These are phyloP conservation scores for Ceratobasidium sp. DNA, from an alignment of 1,284 basidiomycete genomes.

Conservation along the genomic window DNA sequence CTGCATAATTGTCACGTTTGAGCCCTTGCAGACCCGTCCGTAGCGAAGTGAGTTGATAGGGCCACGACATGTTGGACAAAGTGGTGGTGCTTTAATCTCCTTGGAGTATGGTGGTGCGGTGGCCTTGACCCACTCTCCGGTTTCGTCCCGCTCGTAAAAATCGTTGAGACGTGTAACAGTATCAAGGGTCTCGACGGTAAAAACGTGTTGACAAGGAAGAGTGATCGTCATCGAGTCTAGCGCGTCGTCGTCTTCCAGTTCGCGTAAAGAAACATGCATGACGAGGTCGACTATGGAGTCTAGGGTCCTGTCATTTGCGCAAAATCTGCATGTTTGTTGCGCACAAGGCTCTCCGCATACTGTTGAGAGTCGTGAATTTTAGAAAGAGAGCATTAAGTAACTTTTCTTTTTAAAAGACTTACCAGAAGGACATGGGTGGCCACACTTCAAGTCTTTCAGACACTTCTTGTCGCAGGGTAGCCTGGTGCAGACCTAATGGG, in stretches of 20 bases:
- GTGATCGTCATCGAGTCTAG: conserved; percentile 58
- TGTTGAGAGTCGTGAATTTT: conserved; percentile 49
- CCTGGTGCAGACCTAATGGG: conserved; percentile 68
- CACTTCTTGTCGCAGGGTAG: conserved; percentile 74
- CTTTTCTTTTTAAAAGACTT: conserved; percentile 46
- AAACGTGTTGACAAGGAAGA: conserved; percentile 71
- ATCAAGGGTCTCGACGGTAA: conserved; percentile 69
- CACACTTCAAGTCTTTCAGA: conserved; percentile 61
- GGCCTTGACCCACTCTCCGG: conserved; percentile 56
- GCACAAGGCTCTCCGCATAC: conserved; percentile 71
- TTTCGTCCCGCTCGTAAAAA: conserved; percentile 44
- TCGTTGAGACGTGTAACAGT: not conserved
- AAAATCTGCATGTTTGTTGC: conserved; percentile 43
- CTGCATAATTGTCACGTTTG: conserved; percentile 60
- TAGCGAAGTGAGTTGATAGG: conserved; percentile 66
- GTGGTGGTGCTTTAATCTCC: conserved; percentile 49
- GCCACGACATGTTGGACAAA: conserved; percentile 66
- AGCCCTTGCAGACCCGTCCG: conserved; percentile 57
- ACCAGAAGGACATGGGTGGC: conserved; percentile 76
- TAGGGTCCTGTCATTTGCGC: conserved; percentile 59
- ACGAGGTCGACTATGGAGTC: conserved; percentile 74
- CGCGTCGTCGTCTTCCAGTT: not conserved
- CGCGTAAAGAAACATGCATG: conserved; percentile 44
- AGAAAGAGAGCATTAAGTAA: not conserved
- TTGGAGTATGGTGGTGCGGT: not conserved